A percentile compares a stretch with the other conserved stretches of the same genome.
These are phyloP conservation scores for Paramecium tetraurelia DNA, from an alignment of 73 alveolate genomes.

Conservation along the genomic window DNA sequence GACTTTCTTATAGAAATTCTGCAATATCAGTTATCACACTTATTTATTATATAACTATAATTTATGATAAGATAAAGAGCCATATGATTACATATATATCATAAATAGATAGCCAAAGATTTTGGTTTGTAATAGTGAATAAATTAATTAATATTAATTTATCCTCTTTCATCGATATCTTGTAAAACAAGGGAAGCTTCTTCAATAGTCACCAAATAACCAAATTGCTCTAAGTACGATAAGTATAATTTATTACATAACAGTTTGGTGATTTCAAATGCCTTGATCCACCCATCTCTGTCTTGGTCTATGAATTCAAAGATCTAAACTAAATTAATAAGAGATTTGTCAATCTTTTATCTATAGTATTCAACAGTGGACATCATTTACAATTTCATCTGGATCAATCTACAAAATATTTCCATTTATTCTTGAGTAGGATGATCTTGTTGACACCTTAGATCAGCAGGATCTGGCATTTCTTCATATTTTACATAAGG, in stretches of 20 bases:
- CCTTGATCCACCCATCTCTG: not conserved
- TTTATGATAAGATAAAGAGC: not conserved
- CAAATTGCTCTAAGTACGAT: not conserved
- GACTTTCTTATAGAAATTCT: too few species aligned
- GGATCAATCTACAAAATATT: not conserved
- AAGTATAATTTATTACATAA: not conserved
- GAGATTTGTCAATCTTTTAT: not conserved
- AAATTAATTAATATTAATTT: not conserved
- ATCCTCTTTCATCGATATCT: conserved; percentile 34
- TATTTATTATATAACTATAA: too few species aligned
- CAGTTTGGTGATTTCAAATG: not conserved
- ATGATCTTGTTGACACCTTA: not conserved
- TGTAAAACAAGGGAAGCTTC: conserved; percentile 17
- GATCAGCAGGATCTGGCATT: not conserved
- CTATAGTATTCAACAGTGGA: conserved; percentile 29
- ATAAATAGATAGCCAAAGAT: conserved; percentile 23
- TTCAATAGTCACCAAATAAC: not conserved
- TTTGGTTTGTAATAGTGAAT: not conserved
- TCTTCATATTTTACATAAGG: not conserved
- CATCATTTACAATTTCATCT: conserved; percentile 33
- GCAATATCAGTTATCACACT: too few species aligned
- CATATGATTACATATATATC: not conserved
- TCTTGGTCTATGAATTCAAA: conserved; percentile 40
- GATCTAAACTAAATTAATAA: not conserved
- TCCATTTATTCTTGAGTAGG: not conserved